Conservation (phyloP, 768 basidiomycete genomes). For the Rhizopogon rudus region DNA sequence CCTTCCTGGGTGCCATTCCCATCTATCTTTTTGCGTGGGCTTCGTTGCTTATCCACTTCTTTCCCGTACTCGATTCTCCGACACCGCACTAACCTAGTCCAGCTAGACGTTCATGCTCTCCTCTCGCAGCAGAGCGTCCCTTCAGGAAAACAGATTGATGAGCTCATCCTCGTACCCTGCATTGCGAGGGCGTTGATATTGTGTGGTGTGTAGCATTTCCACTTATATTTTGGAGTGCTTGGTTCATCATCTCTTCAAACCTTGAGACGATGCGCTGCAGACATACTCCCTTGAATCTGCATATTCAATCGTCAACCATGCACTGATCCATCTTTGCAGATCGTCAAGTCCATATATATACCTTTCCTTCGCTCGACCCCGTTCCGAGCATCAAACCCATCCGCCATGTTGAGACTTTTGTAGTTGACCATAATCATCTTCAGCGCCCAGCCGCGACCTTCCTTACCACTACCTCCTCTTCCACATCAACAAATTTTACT, state of each 20-base stretch:
- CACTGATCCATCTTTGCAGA: constrained; percentile 29
- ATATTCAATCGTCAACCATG: background rate
- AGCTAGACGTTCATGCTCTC: constrained; percentile 61
- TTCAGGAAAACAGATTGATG: constrained; percentile 67
- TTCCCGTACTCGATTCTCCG: background rate
- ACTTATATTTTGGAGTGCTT: background rate
- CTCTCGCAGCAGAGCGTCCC: constrained; percentile 68
- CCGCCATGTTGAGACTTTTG: constrained; percentile 73
- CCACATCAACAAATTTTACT: background rate
- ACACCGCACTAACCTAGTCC: background rate
- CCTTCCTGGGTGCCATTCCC: background rate
- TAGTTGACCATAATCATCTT: constrained; percentile 76
- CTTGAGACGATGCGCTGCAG: background rate
- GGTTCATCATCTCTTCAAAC: background rate
- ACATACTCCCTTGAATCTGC: background rate
- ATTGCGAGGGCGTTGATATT: constrained; percentile 71
- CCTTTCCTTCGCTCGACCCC: constrained; percentile 75
- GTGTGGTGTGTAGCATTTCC: constrained; percentile 49
- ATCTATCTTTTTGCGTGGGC: background rate
- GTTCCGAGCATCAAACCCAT: constrained; percentile 69
- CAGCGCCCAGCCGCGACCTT: constrained; percentile 40
- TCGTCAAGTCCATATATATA: constrained; percentile 70
- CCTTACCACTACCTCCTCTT: constrained; percentile 24
- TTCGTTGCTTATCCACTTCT: background rate
- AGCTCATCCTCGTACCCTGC: constrained; percentile 74